Evolutionary conservation across 106 monocot species (phyloP).

Genomic region (Hemerocallis citrina): DNA sequence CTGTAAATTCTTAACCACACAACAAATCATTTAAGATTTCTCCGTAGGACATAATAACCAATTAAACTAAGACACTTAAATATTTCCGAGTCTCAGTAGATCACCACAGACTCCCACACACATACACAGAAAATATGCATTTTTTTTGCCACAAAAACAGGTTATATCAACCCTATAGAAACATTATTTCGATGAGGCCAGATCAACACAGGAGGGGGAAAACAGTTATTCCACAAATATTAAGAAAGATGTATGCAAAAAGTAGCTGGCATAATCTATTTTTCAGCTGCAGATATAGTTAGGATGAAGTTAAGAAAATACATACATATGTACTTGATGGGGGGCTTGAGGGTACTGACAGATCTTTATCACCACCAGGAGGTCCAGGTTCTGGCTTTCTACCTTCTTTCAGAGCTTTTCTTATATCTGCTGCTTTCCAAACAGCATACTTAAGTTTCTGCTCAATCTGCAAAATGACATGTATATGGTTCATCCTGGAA

Average conservation of each 20-base stretch:
- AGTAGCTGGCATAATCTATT: background rate
- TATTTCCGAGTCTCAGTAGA: too few species aligned
- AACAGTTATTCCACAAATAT: background rate
- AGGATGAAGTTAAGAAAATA: constrained; percentile 1
- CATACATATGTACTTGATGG: constrained; percentile 28
- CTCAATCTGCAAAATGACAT: constrained; percentile 39
- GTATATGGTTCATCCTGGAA: background rate
- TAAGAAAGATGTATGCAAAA: background rate
- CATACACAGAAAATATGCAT: too few species aligned
- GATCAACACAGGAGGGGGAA: background rate
- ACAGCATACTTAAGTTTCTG: constrained; percentile 69
- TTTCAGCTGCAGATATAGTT: background rate
- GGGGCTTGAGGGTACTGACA: constrained; percentile 19
- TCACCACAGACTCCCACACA: too few species aligned
- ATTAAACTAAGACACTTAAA: too few species aligned
- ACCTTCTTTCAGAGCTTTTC: constrained; percentile 74
- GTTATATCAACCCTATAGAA: background rate
- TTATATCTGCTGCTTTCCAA: constrained; percentile 81
- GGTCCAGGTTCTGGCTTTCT: constrained; percentile 64
- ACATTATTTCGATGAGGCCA: too few species aligned
- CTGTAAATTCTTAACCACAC: background rate
- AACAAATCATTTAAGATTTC: too few species aligned
- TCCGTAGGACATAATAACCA: too few species aligned
- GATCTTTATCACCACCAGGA: constrained; percentile 56
- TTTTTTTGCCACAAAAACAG: too few species aligned